These are phyloP conservation scores for Suillus tomentosus DNA, from an alignment of 768 basidiomycete genomes.

Conservation along the genomic window DNA sequence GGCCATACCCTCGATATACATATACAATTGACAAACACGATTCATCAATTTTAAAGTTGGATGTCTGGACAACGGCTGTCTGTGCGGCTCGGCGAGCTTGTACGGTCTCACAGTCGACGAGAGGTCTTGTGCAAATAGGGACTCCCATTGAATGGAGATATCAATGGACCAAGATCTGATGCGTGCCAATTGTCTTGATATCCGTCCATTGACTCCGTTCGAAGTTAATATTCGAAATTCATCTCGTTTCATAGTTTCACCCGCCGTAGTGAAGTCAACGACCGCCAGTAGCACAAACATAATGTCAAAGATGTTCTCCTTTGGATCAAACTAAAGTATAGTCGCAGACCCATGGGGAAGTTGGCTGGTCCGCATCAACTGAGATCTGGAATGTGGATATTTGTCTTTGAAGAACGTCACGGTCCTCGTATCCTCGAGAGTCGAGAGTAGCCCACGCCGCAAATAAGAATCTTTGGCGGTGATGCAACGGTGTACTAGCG, in stretches of 20 bases:
- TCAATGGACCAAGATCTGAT: neutral
- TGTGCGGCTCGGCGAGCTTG: neutral
- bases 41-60: neutral
- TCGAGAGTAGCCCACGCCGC: no score
- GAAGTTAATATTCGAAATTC: neutral
- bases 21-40: neutral
- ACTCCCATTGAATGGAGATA: neutral
- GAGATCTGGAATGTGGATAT: neutral
- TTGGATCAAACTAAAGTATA: neutral
- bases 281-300: neutral
- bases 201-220: neutral
- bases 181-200: neutral
- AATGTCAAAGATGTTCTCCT: neutral
- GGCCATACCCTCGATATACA: neutral
- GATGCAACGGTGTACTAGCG: neutral
- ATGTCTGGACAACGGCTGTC: neutral
- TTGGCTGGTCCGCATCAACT: neutral
- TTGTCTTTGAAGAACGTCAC: no score
- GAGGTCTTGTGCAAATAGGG: neutral
- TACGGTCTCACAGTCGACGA: neutral
- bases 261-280: neutral
- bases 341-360: neutral
- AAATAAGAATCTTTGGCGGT: neutral
- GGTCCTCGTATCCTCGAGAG: no score
- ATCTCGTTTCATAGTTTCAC: neutral